A percentile compares a stretch with the other conserved stretches of the same genome.
These are phyloP conservation scores for Takakia lepidozioides DNA, from an alignment of 225 moss, liverwort and hornwort genomes.

Conservation along the genomic window DNA sequence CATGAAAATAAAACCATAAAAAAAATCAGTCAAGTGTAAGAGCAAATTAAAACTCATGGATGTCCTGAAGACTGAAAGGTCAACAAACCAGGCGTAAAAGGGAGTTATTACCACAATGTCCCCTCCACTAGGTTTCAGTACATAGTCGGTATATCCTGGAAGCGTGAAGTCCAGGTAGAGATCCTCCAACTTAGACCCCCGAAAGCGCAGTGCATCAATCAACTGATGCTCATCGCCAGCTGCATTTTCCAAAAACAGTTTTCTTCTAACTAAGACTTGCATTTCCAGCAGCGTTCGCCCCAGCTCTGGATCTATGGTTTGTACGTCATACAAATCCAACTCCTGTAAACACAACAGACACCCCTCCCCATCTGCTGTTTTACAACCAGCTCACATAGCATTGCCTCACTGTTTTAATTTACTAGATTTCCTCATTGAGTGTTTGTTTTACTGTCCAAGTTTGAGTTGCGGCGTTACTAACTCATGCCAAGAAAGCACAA, in stretches of 20 bases:
- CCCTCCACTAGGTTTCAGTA: constrained; percentile 57
- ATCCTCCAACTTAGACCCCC: constrained; percentile 66
- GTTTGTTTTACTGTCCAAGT: too few species aligned
- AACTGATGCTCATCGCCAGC: constrained; percentile 19
- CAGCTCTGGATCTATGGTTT: constrained; percentile 65
- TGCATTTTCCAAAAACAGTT: constrained; percentile 52
- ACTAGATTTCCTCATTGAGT: too few species aligned
- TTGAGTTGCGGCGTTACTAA: too few species aligned
- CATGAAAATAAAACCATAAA: too few species aligned
- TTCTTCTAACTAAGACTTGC: constrained; percentile 73
- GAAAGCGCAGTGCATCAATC: constrained; percentile 43
- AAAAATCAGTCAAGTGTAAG: too few species aligned
- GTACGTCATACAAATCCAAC: constrained; percentile 75
- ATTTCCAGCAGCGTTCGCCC: constrained; percentile 82
- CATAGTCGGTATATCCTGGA: constrained; percentile 76
- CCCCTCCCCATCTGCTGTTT: background rate
- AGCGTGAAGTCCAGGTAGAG: constrained; percentile 93
- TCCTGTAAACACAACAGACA: constrained; percentile 50
- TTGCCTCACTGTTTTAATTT: too few species aligned
- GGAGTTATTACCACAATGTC: constrained; percentile 45
- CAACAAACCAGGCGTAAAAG: background rate
- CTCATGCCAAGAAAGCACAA: background rate
- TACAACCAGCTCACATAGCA: too few species aligned
- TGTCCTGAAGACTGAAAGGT: background rate
- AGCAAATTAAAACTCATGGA: too few species aligned